These are phyloP conservation scores for Moesziomyces antarcticus DNA, from an alignment of 1,284 basidiomycete genomes.

Conservation along the genomic window DNA sequence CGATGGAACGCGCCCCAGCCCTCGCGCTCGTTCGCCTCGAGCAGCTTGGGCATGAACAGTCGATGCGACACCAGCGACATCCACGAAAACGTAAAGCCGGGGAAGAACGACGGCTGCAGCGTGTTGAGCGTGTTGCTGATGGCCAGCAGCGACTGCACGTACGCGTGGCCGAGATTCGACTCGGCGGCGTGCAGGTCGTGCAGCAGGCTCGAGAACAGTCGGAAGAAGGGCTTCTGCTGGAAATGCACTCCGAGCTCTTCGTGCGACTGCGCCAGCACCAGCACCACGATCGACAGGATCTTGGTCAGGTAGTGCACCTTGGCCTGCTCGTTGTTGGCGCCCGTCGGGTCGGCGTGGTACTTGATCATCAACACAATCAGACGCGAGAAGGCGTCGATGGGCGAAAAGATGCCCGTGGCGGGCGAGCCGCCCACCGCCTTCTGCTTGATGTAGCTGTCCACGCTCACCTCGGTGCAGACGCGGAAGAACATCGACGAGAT, in stretches of 20 bases:
- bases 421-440: slow-evolving; percentile 80
- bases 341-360: slow-evolving; percentile 91
- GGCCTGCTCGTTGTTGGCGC: slow-evolving; percentile 87
- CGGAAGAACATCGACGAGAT: slow-evolving; percentile 98
- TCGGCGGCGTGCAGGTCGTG: slow-evolving; percentile 90
- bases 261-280: slow-evolving; percentile 93
- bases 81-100: slow-evolving; percentile 98
- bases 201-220: slow-evolving; percentile 96
- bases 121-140: slow-evolving; percentile 94
- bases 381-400: slow-evolving; percentile 93
- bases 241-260: slow-evolving; percentile 91
- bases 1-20: slow-evolving; percentile 97
- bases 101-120: slow-evolving; percentile 94
- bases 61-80: slow-evolving; percentile 94
- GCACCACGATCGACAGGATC: slow-evolving; percentile 95
- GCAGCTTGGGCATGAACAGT: slow-evolving; percentile 95
- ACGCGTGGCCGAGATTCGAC: slow-evolving; percentile 80
- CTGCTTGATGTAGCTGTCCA: slow-evolving; percentile 89
- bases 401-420: slow-evolving; percentile 80
- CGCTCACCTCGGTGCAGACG: slow-evolving; percentile 93
- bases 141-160: slow-evolving; percentile 87
- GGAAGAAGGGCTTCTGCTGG: slow-evolving; percentile 97
- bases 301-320: slow-evolving; percentile 98
- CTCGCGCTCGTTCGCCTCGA: slow-evolving; percentile 84
- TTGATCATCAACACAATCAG: slow-evolving; percentile 98